Evolutionary conservation across 2,329 filamentous ascomycete species (phyloP).

Genomic region (Talaromyces sp.): DNA sequence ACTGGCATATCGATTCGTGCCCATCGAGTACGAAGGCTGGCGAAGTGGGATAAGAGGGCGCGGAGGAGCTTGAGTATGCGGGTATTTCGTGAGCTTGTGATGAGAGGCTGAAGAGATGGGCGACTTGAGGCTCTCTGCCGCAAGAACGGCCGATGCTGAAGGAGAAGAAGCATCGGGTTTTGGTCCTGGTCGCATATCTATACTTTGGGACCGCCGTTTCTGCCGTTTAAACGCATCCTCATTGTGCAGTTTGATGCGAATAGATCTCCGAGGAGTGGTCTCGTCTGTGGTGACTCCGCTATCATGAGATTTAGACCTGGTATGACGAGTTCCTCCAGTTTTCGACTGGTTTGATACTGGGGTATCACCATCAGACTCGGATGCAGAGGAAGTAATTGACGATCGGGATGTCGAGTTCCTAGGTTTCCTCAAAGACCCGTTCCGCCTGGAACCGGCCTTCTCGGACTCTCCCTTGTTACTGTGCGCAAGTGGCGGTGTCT

Average conservation of each 20-base stretch:
- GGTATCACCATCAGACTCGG: conserved; percentile 52
- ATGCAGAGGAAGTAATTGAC: conserved; percentile 48
- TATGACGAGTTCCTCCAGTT: conserved; percentile 21
- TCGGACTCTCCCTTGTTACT: conserved; percentile 19
- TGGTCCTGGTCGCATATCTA: conserved; percentile 24
- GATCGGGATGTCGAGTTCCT: conserved; percentile 31
- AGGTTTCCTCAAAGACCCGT: conserved; percentile 26
- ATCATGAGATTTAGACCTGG: conserved; percentile 23
- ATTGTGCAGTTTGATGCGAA: conserved; percentile 83
- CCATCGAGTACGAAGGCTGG: conserved; percentile 75
- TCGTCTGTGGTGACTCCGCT: conserved; percentile 51
- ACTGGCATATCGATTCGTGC: conserved; percentile 11
- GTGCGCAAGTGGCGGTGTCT: conserved; percentile 15
- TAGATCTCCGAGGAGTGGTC: conserved; percentile 69
- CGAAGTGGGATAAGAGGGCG: conserved; percentile 83
- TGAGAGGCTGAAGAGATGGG: conserved; percentile 66
- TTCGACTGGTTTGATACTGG: conserved; percentile 18
- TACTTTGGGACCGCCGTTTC: conserved; percentile 34
- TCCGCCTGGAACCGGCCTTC: conserved; percentile 21
- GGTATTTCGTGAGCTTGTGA: conserved; percentile 75
- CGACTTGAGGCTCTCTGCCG: conserved; percentile 81
- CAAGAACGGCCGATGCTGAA: conserved; percentile 47
- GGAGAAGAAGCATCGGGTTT: conserved; percentile 17
- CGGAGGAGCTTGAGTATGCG: conserved; percentile 81
- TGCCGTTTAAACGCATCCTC: conserved; percentile 73